These are phyloP conservation scores for Aphanocladium album DNA, from an alignment of 2,329 filamentous ascomycete genomes.

Conservation along the genomic window DNA sequence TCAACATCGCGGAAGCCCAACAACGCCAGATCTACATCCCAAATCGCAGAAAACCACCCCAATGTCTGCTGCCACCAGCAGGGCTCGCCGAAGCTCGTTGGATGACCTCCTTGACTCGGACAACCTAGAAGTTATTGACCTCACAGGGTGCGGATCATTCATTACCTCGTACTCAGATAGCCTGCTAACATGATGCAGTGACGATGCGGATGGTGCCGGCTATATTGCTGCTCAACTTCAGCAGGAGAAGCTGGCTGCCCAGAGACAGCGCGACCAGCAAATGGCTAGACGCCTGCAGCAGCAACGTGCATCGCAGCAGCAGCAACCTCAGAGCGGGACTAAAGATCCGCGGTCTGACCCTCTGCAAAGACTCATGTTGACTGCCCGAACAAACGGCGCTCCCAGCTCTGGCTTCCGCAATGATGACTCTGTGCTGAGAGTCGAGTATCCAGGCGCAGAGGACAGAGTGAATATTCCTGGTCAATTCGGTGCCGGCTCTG, in stretches of 20 bases:
- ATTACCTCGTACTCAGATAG: constrained; percentile 6
- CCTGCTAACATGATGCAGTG: constrained; percentile 23
- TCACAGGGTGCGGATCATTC: constrained; percentile 33
- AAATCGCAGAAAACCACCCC: constrained; percentile 27
- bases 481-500: background rate
- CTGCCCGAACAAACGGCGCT: constrained; percentile 19
- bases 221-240: constrained; percentile 31
- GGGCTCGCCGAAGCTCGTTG: background rate
- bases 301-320: constrained; percentile 6
- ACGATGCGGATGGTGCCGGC: constrained; percentile 26
- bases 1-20: background rate
- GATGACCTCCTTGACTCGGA: background rate
- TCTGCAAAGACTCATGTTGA: constrained; percentile 25
- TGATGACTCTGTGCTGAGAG: background rate
- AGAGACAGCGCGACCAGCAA: constrained; percentile 25
- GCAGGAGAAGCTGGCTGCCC: constrained; percentile 27
- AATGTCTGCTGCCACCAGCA: background rate
- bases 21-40: background rate
- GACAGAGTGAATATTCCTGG: background rate
- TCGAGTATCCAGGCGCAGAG: background rate
- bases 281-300: constrained; percentile 25
- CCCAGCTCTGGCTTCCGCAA: background rate
- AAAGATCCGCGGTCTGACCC: constrained; percentile 17
- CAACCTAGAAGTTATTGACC: constrained; percentile 31
- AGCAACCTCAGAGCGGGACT: background rate